Conservation (phyloP, 73 alveolate genomes). For the Paramecium biaurelia region DNA sequence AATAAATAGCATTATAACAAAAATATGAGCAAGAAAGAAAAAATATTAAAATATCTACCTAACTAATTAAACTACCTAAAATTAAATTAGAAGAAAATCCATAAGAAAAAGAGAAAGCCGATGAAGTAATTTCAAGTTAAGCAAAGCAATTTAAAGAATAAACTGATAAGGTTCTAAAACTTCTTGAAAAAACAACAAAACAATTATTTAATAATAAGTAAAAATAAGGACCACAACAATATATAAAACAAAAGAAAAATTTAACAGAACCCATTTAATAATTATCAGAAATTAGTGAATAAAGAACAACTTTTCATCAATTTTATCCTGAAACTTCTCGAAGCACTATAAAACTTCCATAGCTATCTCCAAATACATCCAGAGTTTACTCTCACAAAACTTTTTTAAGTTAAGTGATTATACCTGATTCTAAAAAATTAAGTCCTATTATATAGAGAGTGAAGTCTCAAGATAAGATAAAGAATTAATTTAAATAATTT, state of each 20-base stretch:
- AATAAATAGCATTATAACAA: background rate
- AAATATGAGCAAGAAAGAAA: constrained; percentile 7
- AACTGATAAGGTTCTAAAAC: background rate
- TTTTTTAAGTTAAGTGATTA: background rate
- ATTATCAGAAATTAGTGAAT: background rate
- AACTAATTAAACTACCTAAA: background rate
- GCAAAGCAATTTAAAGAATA: constrained; percentile 1
- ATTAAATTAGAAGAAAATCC: background rate
- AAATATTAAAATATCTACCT: background rate
- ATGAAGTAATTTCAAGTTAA: background rate
- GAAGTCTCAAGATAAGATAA: background rate
- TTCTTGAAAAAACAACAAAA: constrained; percentile 19
- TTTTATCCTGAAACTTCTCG: constrained; percentile 9
- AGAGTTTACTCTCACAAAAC: background rate
- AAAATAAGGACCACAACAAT: background rate
- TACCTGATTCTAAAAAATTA: background rate
- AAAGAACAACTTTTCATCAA: background rate
- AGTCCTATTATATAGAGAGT: background rate
- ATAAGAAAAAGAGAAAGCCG: background rate
- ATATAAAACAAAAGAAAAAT: background rate
- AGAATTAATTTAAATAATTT: background rate
- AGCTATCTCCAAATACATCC: constrained; percentile 9
- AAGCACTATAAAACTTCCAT: background rate
- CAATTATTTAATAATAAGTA: background rate
- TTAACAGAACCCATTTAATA: background rate